Evolutionary conservation across 805 yeast species (phyloP).

Genomic region (Saccharomycopsis lassenensis): DNA sequence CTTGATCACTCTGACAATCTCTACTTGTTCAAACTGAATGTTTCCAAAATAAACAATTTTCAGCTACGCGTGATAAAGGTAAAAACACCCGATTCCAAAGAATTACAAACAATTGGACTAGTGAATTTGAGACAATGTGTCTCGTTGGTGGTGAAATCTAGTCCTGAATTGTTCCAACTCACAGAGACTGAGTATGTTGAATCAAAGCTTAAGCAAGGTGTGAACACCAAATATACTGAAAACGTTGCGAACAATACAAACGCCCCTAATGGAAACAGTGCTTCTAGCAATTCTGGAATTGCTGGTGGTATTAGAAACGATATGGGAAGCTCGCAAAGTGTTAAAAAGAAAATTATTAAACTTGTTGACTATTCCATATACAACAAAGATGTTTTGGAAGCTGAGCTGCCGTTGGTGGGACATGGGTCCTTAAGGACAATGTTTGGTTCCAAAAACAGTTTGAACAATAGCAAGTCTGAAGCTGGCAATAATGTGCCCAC

Average conservation of each 20-base stretch:
- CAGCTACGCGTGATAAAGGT: conserved; percentile 3
- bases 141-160: conserved; percentile 5
- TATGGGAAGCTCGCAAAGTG: no score
- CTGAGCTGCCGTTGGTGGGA: conserved; percentile 13
- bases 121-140: conserved; percentile 12
- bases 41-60: conserved; percentile 4
- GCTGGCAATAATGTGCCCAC: not conserved
- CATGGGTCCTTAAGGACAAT: conserved; percentile 12
- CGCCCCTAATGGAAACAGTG: not conserved
- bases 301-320: no score
- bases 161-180: conserved; percentile 15
- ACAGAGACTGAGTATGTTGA: not conserved
- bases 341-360: not conserved
- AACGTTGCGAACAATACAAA: not conserved
- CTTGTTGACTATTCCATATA: conserved; percentile 16
- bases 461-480: not conserved
- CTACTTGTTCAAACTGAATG: conserved; percentile 7
- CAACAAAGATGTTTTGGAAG: conserved; percentile 12
- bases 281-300: no score
- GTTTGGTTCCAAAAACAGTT: not conserved
- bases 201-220: no score
- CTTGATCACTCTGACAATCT: conserved; percentile 4
- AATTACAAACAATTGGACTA: conserved; percentile 4
- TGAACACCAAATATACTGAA: not conserved
- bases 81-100: not conserved